Conservation (phyloP, 1,284 basidiomycete genomes). For the Apiotrichum mycotoxinovorans region DNA sequence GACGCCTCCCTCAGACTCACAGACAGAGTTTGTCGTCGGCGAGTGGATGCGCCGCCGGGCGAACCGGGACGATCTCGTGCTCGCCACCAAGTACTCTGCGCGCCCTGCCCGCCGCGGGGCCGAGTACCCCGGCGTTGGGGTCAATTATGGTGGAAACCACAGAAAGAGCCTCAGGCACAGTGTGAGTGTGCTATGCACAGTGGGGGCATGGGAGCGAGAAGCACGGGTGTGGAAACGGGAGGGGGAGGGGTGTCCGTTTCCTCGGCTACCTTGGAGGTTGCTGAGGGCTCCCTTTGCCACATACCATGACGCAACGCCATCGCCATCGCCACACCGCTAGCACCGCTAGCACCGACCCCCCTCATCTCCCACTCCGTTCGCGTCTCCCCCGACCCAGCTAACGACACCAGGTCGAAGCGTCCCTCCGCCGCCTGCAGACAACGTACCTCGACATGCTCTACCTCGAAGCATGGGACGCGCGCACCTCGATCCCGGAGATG, state of each 20-base stretch:
- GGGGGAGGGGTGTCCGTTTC: too few relatives aligned
- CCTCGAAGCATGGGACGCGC: constrained; percentile 52
- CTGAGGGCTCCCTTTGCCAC: too few relatives aligned
- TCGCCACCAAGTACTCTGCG: constrained; percentile 36
- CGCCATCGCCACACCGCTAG: too few relatives aligned
- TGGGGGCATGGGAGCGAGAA: too few relatives aligned
- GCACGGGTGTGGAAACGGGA: too few relatives aligned
- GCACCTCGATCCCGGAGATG: constrained; percentile 50
- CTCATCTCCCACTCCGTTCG: too few relatives aligned
- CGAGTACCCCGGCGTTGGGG: constrained; percentile 18
- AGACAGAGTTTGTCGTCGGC: constrained; percentile 48
- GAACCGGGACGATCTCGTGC: constrained; percentile 31
- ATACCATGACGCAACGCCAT: too few relatives aligned
- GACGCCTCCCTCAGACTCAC: neutral
- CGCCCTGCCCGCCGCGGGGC: constrained; percentile 32
- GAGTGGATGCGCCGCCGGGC: constrained; percentile 49
- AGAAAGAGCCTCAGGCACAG: constrained; percentile 31
- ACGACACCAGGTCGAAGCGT: constrained; percentile 18
- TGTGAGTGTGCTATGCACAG: neutral
- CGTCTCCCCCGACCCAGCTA: too few relatives aligned
- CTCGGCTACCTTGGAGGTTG: too few relatives aligned
- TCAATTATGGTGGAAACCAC: constrained; percentile 49
- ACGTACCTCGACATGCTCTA: constrained; percentile 53
- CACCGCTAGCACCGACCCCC: too few relatives aligned
- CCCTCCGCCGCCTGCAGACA: constrained; percentile 51